Percentiles rank a stretch among this genome's conserved stretches.
Conservation (phyloP, 352 stramenopile genomes). For the Peronospora destructor region DNA sequence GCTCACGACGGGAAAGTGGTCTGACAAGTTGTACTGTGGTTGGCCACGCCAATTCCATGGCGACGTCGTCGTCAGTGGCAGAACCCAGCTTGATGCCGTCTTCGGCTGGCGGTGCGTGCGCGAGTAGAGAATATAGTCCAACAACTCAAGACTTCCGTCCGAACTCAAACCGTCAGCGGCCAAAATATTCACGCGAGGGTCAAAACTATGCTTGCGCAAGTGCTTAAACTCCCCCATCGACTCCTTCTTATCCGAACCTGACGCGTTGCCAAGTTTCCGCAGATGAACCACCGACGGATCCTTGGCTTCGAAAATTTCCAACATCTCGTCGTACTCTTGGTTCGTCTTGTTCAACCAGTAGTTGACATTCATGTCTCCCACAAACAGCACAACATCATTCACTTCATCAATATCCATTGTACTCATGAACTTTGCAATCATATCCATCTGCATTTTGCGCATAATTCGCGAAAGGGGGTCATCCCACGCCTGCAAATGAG, state of each 20-base stretch:
- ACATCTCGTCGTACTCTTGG: conserved; percentile 77
- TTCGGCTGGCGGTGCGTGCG: conserved; percentile 47
- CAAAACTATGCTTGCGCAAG: conserved; percentile 56
- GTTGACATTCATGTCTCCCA: conserved; percentile 72
- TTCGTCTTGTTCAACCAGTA: conserved; percentile 70
- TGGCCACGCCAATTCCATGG: conserved; percentile 59
- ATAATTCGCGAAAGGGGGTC: conserved; percentile 46
- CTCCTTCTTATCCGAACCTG: conserved; percentile 24
- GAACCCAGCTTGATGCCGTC: conserved; percentile 48
- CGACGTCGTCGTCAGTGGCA: conserved; percentile 41
- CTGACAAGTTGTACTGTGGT: conserved; percentile 64
- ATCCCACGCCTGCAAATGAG: conserved; percentile 74
- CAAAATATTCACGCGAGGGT: conserved; percentile 59
- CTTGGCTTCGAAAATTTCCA: conserved; percentile 47
- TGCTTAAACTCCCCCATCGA: conserved; percentile 30
- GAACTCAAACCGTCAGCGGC: conserved; percentile 57
- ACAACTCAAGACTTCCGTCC: conserved; percentile 64
- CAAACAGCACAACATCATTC: conserved; percentile 56
- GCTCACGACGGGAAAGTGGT: conserved; percentile 72
- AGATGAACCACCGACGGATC: conserved; percentile 36
- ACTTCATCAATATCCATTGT: conserved; percentile 48
- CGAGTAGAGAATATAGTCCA: conserved; percentile 72
- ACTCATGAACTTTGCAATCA: conserved; percentile 49
- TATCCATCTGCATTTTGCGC: conserved; percentile 60
- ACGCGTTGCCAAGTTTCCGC: conserved; percentile 14